These are phyloP conservation scores for Mytilinidion resinicola DNA, from an alignment of 495 filamentous ascomycete species.

Conservation along the genomic window DNA sequence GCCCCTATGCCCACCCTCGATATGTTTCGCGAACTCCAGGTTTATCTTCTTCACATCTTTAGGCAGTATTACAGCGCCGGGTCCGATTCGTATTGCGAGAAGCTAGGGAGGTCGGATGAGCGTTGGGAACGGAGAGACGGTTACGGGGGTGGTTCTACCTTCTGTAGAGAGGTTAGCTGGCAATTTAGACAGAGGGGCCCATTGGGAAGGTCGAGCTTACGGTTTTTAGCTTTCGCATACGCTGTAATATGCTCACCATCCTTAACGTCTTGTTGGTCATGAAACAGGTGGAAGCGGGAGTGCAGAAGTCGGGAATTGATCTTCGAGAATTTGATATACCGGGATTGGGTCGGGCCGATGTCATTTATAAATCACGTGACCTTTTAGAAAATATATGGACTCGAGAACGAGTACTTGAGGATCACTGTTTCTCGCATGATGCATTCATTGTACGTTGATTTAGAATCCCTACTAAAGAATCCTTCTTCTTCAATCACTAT, in stretches of 20 bases:
- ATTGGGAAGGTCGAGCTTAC: constrained; percentile 46
- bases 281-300: neutral
- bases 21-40: constrained; percentile 65
- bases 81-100: constrained; percentile 64
- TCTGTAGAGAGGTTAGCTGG: constrained; percentile 30
- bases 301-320: neutral
- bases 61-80: constrained; percentile 75
- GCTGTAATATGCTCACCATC: constrained; percentile 74
- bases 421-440: too few relatives aligned
- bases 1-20: constrained; percentile 67
- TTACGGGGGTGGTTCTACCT: constrained; percentile 35
- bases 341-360: neutral
- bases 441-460: too few relatives aligned
- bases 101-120: constrained; percentile 45
- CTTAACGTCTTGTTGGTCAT: constrained; percentile 32
- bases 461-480: too few relatives aligned
- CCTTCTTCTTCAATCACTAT: too few relatives aligned
- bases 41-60: constrained; percentile 76
- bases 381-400: too few relatives aligned
- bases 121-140: neutral
- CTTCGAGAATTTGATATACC: constrained; percentile 21
- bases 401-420: too few relatives aligned
- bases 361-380: too few relatives aligned
- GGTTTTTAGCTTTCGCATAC: constrained; percentile 69
- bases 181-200: neutral